phyloP scores from a whole-genome alignment of 2,329 filamentous ascomycete genomes.

The Pseudocercospora fuligena region DNA sequence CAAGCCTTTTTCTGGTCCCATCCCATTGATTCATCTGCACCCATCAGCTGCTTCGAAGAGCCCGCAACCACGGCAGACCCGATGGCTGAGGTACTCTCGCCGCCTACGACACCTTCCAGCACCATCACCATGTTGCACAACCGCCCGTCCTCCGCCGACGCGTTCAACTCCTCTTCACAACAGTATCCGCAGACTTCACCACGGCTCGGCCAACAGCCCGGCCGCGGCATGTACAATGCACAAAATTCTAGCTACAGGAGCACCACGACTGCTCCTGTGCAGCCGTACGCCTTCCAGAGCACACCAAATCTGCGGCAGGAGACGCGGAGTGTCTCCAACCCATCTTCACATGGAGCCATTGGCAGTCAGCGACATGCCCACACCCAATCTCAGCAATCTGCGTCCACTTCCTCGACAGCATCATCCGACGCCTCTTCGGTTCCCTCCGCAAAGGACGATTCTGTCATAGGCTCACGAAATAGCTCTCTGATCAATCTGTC shows the following conservation, averaged over 20 bases:
- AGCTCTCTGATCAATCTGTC: conserved; percentile 54
- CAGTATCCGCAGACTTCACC: conserved; percentile 43
- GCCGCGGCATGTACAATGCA: conserved; percentile 50
- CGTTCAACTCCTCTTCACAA: conserved; percentile 48
- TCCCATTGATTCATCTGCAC: conserved; percentile 25
- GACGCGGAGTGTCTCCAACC: conserved; percentile 60
- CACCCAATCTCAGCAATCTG: conserved; percentile 40
- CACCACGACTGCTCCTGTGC: conserved; percentile 50
- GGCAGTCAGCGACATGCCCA: conserved; percentile 45
- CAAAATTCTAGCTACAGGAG: conserved; percentile 49
- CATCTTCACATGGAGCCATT: conserved; percentile 34
- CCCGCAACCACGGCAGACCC: conserved; percentile 31
- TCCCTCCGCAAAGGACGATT: conserved; percentile 43
- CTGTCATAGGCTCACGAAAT: conserved; percentile 39
- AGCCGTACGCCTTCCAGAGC: conserved; percentile 56
- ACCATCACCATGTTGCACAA: conserved; percentile 57
- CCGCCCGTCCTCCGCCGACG: conserved; percentile 51
- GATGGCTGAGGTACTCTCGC: conserved; percentile 54
- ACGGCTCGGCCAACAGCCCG: conserved; percentile 48
- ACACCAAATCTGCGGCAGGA: conserved; percentile 63
- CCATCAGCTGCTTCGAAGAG: conserved; percentile 18
- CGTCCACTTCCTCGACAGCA: conserved; percentile 53
- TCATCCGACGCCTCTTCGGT: conserved; percentile 51
- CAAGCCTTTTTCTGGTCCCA: conserved; percentile 25
- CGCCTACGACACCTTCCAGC: conserved; percentile 51